Percentiles rank a stretch among this genome's conserved stretches.
These are phyloP conservation scores for Ceratorhiza oryzae-sativae DNA, from an alignment of 1,284 basidiomycete genomes.

Conservation along the genomic window DNA sequence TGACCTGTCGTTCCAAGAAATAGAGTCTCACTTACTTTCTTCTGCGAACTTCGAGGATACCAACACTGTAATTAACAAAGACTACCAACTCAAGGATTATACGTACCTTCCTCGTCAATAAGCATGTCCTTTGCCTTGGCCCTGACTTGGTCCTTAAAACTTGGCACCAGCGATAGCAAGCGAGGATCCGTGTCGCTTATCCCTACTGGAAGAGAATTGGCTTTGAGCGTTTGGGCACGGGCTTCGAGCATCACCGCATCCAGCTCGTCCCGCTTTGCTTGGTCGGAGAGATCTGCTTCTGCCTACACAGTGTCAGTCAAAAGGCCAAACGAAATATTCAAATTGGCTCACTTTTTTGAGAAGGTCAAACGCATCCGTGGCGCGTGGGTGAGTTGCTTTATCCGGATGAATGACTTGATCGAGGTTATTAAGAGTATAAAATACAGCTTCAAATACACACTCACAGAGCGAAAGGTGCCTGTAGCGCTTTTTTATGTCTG, in stretches of 20 bases:
- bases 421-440: conserved; percentile 44
- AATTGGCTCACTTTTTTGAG: conserved; percentile 71
- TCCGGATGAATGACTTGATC: conserved; percentile 83
- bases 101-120: conserved; percentile 71
- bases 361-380: conserved; percentile 83
- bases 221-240: conserved; percentile 66
- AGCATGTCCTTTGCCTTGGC: conserved; percentile 76
- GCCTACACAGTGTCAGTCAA: conserved; percentile 58
- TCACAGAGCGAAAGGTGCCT: conserved; percentile 80
- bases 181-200: conserved; percentile 63
- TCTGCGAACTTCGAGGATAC: conserved; percentile 57
- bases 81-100: not conserved
- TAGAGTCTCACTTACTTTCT: conserved; percentile 64
- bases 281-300: conserved; percentile 77
- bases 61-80: not conserved
- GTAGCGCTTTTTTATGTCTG: conserved; percentile 81
- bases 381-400: conserved; percentile 77
- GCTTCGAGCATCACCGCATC: conserved; percentile 79
- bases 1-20: not conserved
- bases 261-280: conserved; percentile 74
- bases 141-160: conserved; percentile 68
- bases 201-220: conserved; percentile 63
- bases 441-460: conserved; percentile 45
- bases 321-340: not conserved
- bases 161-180: conserved; percentile 62